A percentile compares a stretch with the other conserved stretches of the same genome.
Conservation (phyloP, 306 rosid species). For the Lathyrus sativus region DNA sequence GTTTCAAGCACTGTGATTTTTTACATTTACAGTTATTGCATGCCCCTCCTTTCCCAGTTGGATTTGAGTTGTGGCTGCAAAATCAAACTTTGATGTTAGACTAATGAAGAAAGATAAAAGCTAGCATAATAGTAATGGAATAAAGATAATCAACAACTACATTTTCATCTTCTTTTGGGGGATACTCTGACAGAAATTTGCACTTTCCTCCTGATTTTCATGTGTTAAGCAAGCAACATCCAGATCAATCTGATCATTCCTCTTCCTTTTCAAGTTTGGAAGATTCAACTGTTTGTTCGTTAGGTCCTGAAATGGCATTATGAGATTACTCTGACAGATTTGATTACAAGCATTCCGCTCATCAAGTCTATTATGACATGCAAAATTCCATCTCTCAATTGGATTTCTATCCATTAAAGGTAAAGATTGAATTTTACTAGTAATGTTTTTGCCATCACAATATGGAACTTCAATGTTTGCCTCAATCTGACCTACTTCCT, state of each 20-base stretch:
- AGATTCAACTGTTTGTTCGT: not conserved
- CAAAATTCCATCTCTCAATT: constrained; percentile 42
- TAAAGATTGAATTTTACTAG: not conserved
- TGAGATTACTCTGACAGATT: not conserved
- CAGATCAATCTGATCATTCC: not conserved
- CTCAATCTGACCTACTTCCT: not conserved
- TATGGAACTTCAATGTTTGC: not conserved
- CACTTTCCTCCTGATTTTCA: not conserved
- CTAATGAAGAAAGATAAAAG: not conserved
- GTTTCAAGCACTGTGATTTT: not conserved
- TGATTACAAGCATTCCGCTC: too few species aligned
- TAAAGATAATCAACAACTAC: not conserved
- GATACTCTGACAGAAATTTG: not conserved
- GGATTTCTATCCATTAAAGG: constrained; percentile 42
- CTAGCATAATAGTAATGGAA: not conserved
- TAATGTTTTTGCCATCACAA: not conserved
- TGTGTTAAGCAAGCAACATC: not conserved
- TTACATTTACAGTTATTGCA: not conserved
- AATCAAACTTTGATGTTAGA: not conserved
- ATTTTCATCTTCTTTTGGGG: not conserved
- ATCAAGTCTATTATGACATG: too few species aligned
- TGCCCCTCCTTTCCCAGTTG: not conserved
- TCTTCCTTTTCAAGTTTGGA: not conserved
- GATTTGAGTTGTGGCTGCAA: not conserved
- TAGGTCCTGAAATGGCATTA: not conserved